These are phyloP conservation scores for Candida palmyrensis DNA, from an alignment of 805 yeast species.

Conservation along the genomic window DNA sequence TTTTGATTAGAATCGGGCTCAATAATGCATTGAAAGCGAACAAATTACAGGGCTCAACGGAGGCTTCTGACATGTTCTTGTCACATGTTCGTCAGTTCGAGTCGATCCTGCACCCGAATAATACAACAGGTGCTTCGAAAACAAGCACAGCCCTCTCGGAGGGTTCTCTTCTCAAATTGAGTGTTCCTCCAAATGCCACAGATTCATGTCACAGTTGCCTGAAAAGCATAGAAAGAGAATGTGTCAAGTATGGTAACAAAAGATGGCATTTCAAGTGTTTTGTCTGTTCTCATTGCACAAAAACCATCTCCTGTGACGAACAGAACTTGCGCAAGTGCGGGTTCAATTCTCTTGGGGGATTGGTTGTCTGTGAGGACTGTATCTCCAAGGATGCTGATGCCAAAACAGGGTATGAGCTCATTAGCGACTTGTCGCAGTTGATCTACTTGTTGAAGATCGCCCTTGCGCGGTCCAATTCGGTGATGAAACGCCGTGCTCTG, in stretches of 20 bases:
- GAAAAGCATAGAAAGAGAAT: conserved; percentile 79
- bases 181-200: conserved; percentile 55
- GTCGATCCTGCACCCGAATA: conserved; percentile 8
- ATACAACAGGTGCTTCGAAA: conserved; percentile 4
- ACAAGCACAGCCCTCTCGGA: background rate
- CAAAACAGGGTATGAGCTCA: conserved; percentile 50
- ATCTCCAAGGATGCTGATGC: conserved; percentile 36
- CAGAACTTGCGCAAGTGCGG: conserved; percentile 43
- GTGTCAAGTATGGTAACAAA: conserved; percentile 52
- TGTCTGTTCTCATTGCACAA: conserved; percentile 54
- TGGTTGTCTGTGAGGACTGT: conserved; percentile 61
- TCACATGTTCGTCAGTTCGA: conserved; percentile 39
- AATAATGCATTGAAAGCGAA: conserved; percentile 69
- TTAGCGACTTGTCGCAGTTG: conserved; percentile 69
- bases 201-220: conserved; percentile 73
- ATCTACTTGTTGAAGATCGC: conserved; percentile 80
- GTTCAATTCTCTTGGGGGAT: conserved; percentile 28
- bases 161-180: conserved; percentile 39
- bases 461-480: conserved; percentile 62
- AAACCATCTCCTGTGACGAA: conserved; percentile 4
- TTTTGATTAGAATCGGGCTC: conserved; percentile 76
- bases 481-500: conserved; percentile 30
- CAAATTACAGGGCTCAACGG: conserved; percentile 49
- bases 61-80: conserved; percentile 61
- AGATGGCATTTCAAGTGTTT: conserved; percentile 87